Base-by-base conservation (phyloP, 2,329 filamentous ascomycete genomes). In the Dothidotthia symphoricarpi region DNA sequence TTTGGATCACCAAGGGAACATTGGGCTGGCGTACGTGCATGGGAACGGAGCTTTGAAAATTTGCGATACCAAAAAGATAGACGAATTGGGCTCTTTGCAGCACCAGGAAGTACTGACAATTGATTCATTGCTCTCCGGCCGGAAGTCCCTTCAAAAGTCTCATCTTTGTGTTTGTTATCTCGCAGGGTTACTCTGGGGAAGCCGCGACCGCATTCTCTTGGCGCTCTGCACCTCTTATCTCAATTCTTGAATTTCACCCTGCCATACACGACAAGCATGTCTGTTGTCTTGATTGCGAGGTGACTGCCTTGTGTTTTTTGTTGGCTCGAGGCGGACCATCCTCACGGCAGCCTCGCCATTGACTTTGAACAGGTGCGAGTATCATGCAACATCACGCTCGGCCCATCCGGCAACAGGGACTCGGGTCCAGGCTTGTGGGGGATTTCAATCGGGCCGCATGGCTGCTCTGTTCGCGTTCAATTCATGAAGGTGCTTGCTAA, bases 31-130 rank as follows among this genome's bases (percentile, higher is more conserved):
- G 30, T 15, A 32, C 22, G 30, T 15, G 19, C 19, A 32, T 25
- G n/a, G 19, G n/a, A 12, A 24, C n/a, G 19, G 29, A 24, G 30
- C 30, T 14, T 24, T 32, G 30, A 15, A 13, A 19, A 24, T 32
- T 32, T 14, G 11, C 19, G 30, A 24, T 32, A 32, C 30, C 30
- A 32, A 24, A 24, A 14, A 5, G n/a, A 32, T 32, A 32, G 30
- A 32, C 30, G 22, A 11, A 13, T 15, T 6, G 24, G 15, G 3
- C 30, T 24, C 17, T 24, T 4, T 13, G 30, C 14, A 11, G 28
- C 14, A 30, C 4, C 19, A 22, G 5, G 19, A 22, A 9, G 19
- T 22, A 32, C 8, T 24, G 5, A 24, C 6, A 32, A 16, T 32
- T 24, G 17, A 32, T 22, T 32, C 30, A 24, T 32, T 13, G 14